Percentiles rank a stretch among this genome's conserved stretches.
Conservation (phyloP, 257 asterid genomes). For the Rehmannia glutinosa region DNA sequence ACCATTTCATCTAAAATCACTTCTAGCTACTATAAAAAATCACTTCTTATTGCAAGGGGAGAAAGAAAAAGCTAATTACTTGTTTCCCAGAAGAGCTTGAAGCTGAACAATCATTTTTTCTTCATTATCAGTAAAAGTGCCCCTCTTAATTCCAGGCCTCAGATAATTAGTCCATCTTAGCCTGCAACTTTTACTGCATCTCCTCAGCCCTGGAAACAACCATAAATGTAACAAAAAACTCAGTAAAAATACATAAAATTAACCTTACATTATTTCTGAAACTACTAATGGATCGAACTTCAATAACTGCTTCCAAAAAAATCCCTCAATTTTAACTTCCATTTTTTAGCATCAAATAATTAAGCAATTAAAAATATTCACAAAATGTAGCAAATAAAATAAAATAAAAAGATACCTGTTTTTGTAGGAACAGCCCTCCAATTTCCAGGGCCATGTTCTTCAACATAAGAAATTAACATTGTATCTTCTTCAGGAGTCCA, state of each 20-base stretch:
- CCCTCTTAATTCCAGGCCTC: slow-evolving; percentile 91
- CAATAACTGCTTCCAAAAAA: no score
- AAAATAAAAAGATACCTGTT: slow-evolving; percentile 40
- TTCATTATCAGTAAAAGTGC: slow-evolving; percentile 76
- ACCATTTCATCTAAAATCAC: no score
- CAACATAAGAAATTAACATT: slow-evolving; percentile 72
- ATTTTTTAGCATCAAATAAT: no score
- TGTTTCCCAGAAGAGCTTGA: slow-evolving; percentile 94
- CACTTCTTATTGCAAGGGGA: no score
- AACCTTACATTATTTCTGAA: no score
- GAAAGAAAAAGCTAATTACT: slow-evolving; percentile 31
- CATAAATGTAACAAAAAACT: no score
- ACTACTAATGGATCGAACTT: no score
- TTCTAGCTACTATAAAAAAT: no score
- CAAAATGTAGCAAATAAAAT: not conserved
- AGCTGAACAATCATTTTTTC: slow-evolving; percentile 92
- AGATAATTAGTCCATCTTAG: slow-evolving; percentile 95
- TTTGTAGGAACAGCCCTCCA: slow-evolving; percentile 86
- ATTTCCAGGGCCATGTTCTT: slow-evolving; percentile 86
- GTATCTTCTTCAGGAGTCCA: slow-evolving; percentile 98
- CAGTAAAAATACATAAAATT: no score
- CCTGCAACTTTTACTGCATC: slow-evolving; percentile 98
- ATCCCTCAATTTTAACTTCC: no score
- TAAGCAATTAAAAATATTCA: no score
- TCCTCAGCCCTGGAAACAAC: slow-evolving; percentile 57